Base-by-base conservation (phyloP, 441 rosid genomes). In the Capsella rubella region DNA sequence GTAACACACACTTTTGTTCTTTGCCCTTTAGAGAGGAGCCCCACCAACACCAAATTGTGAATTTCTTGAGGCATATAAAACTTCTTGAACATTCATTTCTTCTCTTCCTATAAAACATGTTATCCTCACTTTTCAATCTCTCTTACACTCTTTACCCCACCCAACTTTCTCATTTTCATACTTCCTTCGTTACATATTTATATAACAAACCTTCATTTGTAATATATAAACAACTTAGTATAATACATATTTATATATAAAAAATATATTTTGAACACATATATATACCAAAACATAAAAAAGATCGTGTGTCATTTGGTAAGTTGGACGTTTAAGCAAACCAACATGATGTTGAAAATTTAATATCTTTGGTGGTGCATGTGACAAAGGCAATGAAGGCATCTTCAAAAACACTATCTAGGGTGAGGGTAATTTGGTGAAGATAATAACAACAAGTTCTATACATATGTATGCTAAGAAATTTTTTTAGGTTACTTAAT, bases 21-120 rank as follows among this genome's bases (percentile, higher is more conserved):
- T 63, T 76, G 70, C 39, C 66, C 79, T 76, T 63, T 47, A 63
- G 3, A 63, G 3, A 76, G 66, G 79, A 69, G 70, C 79, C 79
- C 75, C 69, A 75, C 66, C 39, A 21, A 21, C 79, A 63, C 79
- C 75, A 69, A 76, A 63, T 76, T 63, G 46, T 55, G 75, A 63
- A 51, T 54, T 21, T 75, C 52, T 54, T 75, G 66, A 21, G 50
- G 46, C 53, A 34, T 1, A 21, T 21, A 76, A 47, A 76, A 76
- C 75, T 76, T 76, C 66, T 62, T 76, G 29, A 63, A 69, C 75
- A 55, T 69, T 69, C 79, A 76, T 47, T 55, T 76, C 71, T 55
- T 69, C 66, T 70, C 66, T 76, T 69, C 66, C 71, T 47, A 16
- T 16, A 76, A 69, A 63, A 62, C 71, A 69, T 69, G 75, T 49